phyloP scores from a whole-genome alignment of 192 early-diverging fungal species.

The Dimargaris cristalligena region DNA sequence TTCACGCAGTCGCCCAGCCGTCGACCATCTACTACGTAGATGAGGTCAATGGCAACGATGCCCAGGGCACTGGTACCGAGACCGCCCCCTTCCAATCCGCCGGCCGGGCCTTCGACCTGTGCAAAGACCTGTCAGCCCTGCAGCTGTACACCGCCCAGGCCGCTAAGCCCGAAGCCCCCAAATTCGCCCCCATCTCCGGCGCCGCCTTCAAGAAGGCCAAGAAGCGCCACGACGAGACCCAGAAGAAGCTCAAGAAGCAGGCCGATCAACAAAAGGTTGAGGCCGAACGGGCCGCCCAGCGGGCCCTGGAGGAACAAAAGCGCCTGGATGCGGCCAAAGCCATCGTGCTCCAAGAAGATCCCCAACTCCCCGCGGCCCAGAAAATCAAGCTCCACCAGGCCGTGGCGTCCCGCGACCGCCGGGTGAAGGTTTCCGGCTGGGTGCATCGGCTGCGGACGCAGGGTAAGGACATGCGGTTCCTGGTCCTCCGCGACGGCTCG shows the following conservation, averaged over 20 bases:
- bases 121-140: constrained; percentile 24
- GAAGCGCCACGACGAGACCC: constrained; percentile 41
- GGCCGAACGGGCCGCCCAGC: constrained; percentile 18
- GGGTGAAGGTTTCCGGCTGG: constrained; percentile 87
- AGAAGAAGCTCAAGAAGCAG: constrained; percentile 66
- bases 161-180: constrained; percentile 42
- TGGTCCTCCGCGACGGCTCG: constrained; percentile 85
- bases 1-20: no score
- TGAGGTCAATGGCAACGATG: constrained; percentile 69
- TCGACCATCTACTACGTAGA: constrained; percentile 44
- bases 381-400: constrained; percentile 65
- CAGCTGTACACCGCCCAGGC: constrained; percentile 34
- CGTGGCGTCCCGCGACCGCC: constrained; percentile 43
- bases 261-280: constrained; percentile 29
- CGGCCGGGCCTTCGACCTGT: constrained; percentile 46
- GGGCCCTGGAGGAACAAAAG: constrained; percentile 54
- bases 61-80: constrained; percentile 53
- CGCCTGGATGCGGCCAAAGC: constrained; percentile 71
- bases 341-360: constrained; percentile 58
- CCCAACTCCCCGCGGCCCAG: constrained; percentile 50
- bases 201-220: constrained; percentile 87
- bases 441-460: constrained; percentile 89
- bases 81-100: constrained; percentile 63
- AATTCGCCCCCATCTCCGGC: constrained; percentile 60
- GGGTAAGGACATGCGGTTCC: constrained; percentile 93